phyloP scores from a whole-genome alignment of 139 green algal genomes.

The Tetraselmis chui region DNA sequence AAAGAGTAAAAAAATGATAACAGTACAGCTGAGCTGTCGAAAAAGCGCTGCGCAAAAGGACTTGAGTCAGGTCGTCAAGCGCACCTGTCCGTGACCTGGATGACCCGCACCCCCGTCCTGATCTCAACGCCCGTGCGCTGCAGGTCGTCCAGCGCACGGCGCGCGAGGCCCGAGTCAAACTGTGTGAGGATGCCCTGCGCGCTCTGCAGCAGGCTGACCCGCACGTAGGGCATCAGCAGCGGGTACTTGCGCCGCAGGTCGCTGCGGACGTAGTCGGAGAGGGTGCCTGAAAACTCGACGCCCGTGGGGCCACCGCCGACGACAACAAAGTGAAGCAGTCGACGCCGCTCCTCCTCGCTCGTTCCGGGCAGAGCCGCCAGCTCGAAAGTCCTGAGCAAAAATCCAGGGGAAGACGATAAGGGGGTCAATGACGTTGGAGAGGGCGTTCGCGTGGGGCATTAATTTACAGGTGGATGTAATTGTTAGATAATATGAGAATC shows the following conservation, averaged over 20 bases:
- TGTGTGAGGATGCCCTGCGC: constrained; percentile 45
- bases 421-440: too few relatives aligned
- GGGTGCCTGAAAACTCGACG: constrained; percentile 72
- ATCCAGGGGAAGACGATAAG: neutral
- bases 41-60: too few relatives aligned
- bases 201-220: constrained; percentile 46
- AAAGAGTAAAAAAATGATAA: too few relatives aligned
- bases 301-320: constrained; percentile 79
- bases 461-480: neutral
- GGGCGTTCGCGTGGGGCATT: too few relatives aligned
- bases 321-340: constrained; percentile 67
- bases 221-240: constrained; percentile 46
- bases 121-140: constrained; percentile 37
- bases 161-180: constrained; percentile 38
- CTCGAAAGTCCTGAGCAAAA: constrained; percentile 54
- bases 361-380: constrained; percentile 60
- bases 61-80: too few relatives aligned
- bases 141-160: constrained; percentile 41
- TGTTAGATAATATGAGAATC: neutral
- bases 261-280: constrained; percentile 60
- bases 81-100: too few relatives aligned
- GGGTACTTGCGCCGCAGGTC: constrained; percentile 57
- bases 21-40: too few relatives aligned
- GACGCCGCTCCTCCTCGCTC: constrained; percentile 32
- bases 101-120: constrained; percentile 34